Evolutionary conservation across 805 yeast species (phyloP), one percentile per base, ranked within the genome.

Genomic region (Schwanniomyces polymorphus): DNA sequence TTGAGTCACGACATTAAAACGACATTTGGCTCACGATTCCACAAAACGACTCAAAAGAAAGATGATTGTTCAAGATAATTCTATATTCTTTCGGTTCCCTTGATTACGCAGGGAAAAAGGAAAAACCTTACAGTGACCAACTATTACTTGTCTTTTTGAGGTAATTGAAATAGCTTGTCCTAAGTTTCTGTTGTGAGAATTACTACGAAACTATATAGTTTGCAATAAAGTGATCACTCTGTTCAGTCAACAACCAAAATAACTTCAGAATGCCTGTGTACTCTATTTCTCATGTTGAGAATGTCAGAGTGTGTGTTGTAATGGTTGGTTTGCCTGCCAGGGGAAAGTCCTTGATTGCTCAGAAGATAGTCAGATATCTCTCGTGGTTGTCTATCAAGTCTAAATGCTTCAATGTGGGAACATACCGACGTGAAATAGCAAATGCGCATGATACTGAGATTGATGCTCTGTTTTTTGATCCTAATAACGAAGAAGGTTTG

Each of bases 261-360:
- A 23, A 10, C 12, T 16, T 14, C 8, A 47, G 2, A 18, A 79
- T 80, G 85, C 84, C 84, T n/a, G 80, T 79, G 10, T 78, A 79
- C 56, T 72, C 81, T 10, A 72, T 80, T 31, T 75, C 82, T 21
- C 83, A 80, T 51, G 85, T 83, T 29, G 88, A 84, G 57, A 85
- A 86, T 60, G 77, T 86, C 44, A 78, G 91, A 52, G 83, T 89
- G 26, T 89, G 96, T 71, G 96, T 89, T 35, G 85, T 89, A 16
- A 87, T 89, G 88, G 94, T 88, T 33, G 96, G 96, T 1, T 70
- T 87, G 34, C 95, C 95, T 10, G 92, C 94, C 11, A 79, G 98
- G 47, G 99, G 99, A 3, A 94, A 94, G 66, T 87, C 97, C 3
- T 84, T 91, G 65, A 92, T 94, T 52, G 91, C 98, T 2, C 96